phyloP scores from a whole-genome alignment of 345 rosid genomes.

The Eucalyptus curtisii region DNA sequence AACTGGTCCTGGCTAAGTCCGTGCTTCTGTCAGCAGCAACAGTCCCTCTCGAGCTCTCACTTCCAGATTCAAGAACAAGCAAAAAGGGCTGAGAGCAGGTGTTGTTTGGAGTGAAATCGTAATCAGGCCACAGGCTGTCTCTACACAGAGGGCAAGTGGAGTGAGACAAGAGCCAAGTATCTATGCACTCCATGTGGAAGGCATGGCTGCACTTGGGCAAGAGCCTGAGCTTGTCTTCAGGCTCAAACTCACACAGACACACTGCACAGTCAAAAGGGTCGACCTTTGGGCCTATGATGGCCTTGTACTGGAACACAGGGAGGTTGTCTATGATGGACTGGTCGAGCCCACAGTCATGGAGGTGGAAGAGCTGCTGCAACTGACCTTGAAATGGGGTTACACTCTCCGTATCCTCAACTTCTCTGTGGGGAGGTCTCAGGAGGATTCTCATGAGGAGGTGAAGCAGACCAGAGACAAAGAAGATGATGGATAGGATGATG shows the following conservation, averaged over 20 bases:
- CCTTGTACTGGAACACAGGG: conserved; percentile 76
- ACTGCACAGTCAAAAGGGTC: conserved; percentile 95
- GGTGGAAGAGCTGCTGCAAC: conserved; percentile 89
- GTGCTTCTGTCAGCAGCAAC: conserved; percentile 11
- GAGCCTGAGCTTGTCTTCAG: conserved; percentile 85
- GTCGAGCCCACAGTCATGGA: conserved; percentile 94
- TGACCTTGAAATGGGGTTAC: conserved; percentile 94
- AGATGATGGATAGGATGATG: conserved; percentile 75
- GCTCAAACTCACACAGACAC: conserved; percentile 91
- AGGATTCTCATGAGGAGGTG: conserved; percentile 81
- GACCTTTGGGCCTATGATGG: conserved; percentile 58
- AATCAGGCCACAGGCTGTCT: conserved; percentile 61
- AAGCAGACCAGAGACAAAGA: conserved; percentile 85
- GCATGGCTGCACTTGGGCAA: conserved; percentile 98
- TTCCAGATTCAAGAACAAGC: conserved; percentile 82
- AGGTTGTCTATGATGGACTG: conserved; percentile 93
- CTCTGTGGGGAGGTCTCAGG: conserved; percentile 47
- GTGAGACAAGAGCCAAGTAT: conserved; percentile 97
- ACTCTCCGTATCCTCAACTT: conserved; percentile 50
- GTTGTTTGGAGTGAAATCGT: conserved; percentile 46
- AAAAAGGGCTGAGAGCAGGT: conserved; percentile 38
- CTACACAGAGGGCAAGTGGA: conserved; percentile 98
- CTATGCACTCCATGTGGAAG: conserved; percentile 96
- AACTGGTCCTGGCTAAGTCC: conserved; percentile 14
- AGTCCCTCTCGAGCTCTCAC: conserved; percentile 80